phyloP scores from a whole-genome alignment of 2,329 filamentous ascomycete genomes.

The Cladosporium sp. region DNA sequence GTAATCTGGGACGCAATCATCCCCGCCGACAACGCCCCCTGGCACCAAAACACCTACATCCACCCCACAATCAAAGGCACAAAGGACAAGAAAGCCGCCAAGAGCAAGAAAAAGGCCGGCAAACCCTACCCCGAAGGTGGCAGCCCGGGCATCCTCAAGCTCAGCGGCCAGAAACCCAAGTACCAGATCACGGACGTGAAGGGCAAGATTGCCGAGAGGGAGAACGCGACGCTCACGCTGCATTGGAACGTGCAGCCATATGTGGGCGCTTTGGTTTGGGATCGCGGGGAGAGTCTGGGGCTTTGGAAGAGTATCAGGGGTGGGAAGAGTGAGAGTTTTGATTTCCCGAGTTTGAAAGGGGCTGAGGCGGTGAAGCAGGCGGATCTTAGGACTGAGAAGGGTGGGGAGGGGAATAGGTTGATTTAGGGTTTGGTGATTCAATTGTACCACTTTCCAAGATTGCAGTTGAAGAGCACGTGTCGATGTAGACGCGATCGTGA shows the following conservation, averaged over 20 bases:
- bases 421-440: constrained; percentile 21
- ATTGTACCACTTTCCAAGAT: too few relatives aligned
- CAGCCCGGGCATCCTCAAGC: constrained; percentile 62
- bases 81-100: constrained; percentile 17
- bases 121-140: constrained; percentile 28
- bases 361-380: constrained; percentile 46
- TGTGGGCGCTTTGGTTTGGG: constrained; percentile 87
- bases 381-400: constrained; percentile 45
- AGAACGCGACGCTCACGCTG: constrained; percentile 71
- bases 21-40: constrained; percentile 60
- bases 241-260: constrained; percentile 98
- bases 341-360: constrained; percentile 60
- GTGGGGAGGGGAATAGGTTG: constrained; percentile 42
- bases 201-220: constrained; percentile 67
- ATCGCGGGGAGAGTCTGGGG: constrained; percentile 40
- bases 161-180: constrained; percentile 85
- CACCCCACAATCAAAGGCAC: constrained; percentile 41
- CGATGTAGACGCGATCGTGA: too few relatives aligned
- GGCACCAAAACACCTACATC: constrained; percentile 47
- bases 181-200: constrained; percentile 93
- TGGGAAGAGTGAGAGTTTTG: constrained; percentile 61
- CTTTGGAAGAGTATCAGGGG: constrained; percentile 62
- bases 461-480: too few relatives aligned
- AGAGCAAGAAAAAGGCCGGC: constrained; percentile 18
- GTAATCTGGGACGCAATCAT: constrained; percentile 98